Evolutionary conservation across 1,284 basidiomycete genomes (phyloP), one percentile per base, ranked within the genome.

Genomic region (Meripilus lineatus): DNA sequence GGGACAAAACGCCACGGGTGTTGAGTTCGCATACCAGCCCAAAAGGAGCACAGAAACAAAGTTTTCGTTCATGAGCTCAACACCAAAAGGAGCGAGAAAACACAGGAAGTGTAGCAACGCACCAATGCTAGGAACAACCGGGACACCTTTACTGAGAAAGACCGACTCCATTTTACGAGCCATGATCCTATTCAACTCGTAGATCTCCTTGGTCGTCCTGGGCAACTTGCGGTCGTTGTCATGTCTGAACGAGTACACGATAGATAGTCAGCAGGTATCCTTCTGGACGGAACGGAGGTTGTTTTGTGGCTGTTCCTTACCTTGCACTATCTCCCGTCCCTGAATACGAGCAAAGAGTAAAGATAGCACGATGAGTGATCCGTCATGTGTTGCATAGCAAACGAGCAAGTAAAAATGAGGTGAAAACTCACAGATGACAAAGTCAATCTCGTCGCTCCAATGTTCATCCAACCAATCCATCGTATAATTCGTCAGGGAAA

Each of bases 261-360:
- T 21, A 34, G 18, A 35, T 44, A 15, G 41, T 32, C 13, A 36
- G 22, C 28, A 15, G 15, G 32, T 35, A 34, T 30, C 40, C 35
- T 38, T n/a, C 17, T 5, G 36, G 11, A 10, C 21, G 38, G n/a
- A 18, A 18, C 5, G 24, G 11, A 21, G 15, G 40, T 13, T 30
- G 21, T n/a, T 8, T 22, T 38, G 40, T 35, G 22, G 11, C 23
- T 22, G 14, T 15, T 18, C 40, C 64, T 53, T 55, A 89, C 89
- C 89, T 80, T 26, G 90, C 93, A 65, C 83, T 93, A 65, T 96
- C 93, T 32, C 93, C 93, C 5, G 92, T 95, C 90, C 88, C 88
- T 85, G 63, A 37, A 47, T 36, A 38, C 44, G 23, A 45, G 23
- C 30, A 52, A 20, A 51, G 51, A 48, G 45, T 49, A 30, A 46